phyloP scores from a whole-genome alignment of 2,329 filamentous ascomycete genomes.

The Neopestalotiopsis sp. region DNA sequence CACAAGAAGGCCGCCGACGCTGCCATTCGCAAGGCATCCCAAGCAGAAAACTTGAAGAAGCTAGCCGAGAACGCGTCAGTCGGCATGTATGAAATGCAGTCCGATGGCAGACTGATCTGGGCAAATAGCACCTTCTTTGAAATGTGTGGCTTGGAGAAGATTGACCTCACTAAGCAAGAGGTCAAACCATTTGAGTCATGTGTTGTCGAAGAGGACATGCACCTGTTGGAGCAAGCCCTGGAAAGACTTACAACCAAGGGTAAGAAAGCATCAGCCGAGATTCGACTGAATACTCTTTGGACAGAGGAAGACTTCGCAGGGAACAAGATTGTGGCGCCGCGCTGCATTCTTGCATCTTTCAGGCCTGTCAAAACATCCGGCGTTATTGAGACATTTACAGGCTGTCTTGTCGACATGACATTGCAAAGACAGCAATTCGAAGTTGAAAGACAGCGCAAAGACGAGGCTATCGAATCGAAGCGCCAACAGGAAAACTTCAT shows the following conservation, averaged over 20 bases:
- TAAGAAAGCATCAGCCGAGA: conserved; percentile 50
- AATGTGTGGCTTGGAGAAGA: conserved; percentile 53
- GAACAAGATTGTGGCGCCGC: conserved; percentile 47
- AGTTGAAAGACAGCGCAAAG: conserved; percentile 43
- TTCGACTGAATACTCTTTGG: conserved; percentile 54
- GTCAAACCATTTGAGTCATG: conserved; percentile 51
- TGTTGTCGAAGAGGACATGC: conserved; percentile 50
- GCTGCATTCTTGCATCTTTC: conserved; percentile 55
- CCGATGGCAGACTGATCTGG: conserved; percentile 53
- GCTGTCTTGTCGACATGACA: conserved; percentile 55
- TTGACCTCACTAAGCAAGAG: conserved; percentile 41
- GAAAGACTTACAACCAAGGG: conserved; percentile 44
- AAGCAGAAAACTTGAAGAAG: conserved; percentile 57
- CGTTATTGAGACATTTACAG: conserved; percentile 52
- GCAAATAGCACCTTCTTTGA: conserved; percentile 60
- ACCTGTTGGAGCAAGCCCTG: conserved; percentile 45
- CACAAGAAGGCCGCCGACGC: conserved; percentile 55
- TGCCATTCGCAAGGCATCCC: conserved; percentile 53
- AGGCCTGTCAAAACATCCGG: conserved; percentile 54
- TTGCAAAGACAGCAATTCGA: conserved; percentile 57
- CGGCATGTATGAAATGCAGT: conserved; percentile 59
- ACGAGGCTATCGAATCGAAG: conserved; percentile 63
- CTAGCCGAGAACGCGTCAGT: conserved; percentile 60
- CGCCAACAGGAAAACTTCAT: conserved; percentile 82
- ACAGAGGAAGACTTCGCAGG: conserved; percentile 49